Base-by-base conservation (phyloP, 2,329 filamentous ascomycete species). In the Colletotrichum abscissum region DNA sequence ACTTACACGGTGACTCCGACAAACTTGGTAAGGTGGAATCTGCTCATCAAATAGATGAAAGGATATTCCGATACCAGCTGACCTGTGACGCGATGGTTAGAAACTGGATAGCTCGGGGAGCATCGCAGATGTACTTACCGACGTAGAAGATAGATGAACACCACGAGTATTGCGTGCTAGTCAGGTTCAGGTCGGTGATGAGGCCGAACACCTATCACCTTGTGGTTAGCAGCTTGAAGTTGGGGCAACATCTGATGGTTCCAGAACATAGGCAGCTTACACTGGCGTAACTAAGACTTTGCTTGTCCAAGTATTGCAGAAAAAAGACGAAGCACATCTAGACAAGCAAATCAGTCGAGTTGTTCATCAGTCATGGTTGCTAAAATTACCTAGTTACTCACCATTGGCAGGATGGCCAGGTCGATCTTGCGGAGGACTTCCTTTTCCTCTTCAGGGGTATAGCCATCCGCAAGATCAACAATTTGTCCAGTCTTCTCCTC, bases 31-130 rank as follows among this genome's bases (percentile, higher is more conserved):
- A 89, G 76, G 9, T 82, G 85, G 4, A 89, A 80, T 5, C 83
- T 80, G 42, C 82, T 85, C 86, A 89, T 88, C 12, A 88, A 78
- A 75, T 88, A 88, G 62, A 87, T 86, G 70, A 85, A 86, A 1
- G 86, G 86, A 69, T 84, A 87, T 73, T 88, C 86, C 0, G 86
- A 82, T 2, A 86, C 82, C 9, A 86, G 79, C 74, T 87, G 84
- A 7, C 83, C 81, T 72, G 9, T 11, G 5, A 3, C 22, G 1
- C 6, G 7, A 68, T 30, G 19, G 2, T 55, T n/a, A 52, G 14
- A 2, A 3, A 5, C 5, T 1, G 0, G 2, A 1, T 11, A 55
- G n/a, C 1, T 26, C 7, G 2, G 7, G 7, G 1, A 5, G 2
- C 2, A n/a, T 2, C 1, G 14, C 3, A 12, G 14, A 28, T 26